These are phyloP conservation scores for Tremella yokohamensis DNA, from an alignment of 768 basidiomycete species.

Conservation along the genomic window DNA sequence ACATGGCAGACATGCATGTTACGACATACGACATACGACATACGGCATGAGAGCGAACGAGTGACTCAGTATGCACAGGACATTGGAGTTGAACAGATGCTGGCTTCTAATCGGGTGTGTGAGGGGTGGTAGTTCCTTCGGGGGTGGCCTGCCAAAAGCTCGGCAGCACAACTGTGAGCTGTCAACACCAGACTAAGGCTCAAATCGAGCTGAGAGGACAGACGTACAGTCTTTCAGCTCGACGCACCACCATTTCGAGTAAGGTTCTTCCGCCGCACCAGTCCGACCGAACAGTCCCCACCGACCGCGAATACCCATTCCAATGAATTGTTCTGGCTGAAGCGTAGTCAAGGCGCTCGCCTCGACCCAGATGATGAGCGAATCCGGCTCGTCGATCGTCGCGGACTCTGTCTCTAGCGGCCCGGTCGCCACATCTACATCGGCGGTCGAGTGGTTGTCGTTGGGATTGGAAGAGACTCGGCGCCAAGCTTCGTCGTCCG, in stretches of 20 bases:
- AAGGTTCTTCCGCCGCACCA: neutral
- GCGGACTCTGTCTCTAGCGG: conserved; percentile 24
- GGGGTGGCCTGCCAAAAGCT: conserved; percentile 32
- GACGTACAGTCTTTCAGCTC: conserved; percentile 27
- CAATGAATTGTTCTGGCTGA: conserved; percentile 7
- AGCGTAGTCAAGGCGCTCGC: neutral
- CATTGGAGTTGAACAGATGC: no score
- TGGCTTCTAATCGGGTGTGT: no score
- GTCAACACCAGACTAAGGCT: conserved; percentile 7
- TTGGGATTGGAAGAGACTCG: neutral
- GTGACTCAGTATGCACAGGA: no score
- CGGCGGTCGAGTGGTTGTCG: conserved; percentile 13
- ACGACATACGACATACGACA: no score
- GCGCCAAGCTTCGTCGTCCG: conserved; percentile 34
- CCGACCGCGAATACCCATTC: conserved; percentile 21
- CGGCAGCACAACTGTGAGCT: conserved; percentile 21
- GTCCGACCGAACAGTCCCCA: conserved; percentile 19
- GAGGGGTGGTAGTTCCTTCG: no score
- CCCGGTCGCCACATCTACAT: neutral
- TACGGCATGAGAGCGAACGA: no score
- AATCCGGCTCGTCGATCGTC: conserved; percentile 26
- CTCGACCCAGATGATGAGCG: conserved; percentile 15
- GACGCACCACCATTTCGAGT: conserved; percentile 15
- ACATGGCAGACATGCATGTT: no score
- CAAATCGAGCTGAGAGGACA: no score